Base-by-base conservation (phyloP, 106 monocot species). In the Dioscorea dumetorum region DNA sequence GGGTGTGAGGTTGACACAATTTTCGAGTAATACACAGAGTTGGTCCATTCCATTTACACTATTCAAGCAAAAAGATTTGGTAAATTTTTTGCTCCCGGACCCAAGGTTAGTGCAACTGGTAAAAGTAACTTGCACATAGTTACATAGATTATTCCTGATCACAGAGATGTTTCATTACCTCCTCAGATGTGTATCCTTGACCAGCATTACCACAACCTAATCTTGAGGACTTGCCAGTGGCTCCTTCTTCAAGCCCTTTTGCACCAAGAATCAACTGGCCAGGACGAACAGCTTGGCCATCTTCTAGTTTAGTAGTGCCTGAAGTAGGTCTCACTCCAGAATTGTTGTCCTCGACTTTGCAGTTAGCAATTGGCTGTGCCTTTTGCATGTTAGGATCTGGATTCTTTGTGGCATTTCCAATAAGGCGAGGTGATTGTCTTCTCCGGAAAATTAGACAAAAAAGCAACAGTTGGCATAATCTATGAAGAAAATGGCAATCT, bases 401-500 rank as follows among this genome's bases (percentile, higher is more conserved):
- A 71, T 56, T 77, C 67, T 87, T 94, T 57, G 81, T 87, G 14
- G 53, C 41, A 74, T 62, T 74, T 64, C 68, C 81, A 35, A 69
- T 66, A 17, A 68, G 58, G 12, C 93, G 80, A 34, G 74, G 85
- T 71, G 81, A 74, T 73, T 87, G 97, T 56, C 89, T 90, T 73
- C 82, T 74, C 15, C 97, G 83, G 70, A 92, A 99, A 63, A 99
- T 81, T 34, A 99, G 67, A 74, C 89, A 99, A 70, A 99, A 99
- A 8, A 99, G 87, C 41, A 99, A 71, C 34, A 99, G 70, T 62
- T 99, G 97, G 67, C 97, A 99, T 60, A 99, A 69, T 77, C 87
- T 84, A 50, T 99, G 97, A 70, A 99, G 97, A 69, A 99, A 99
- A 87, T 99, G 89, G 57, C 89, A 99, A 70, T 99, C 97, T 54